Evolutionary conservation across 164 flowering plant species (phyloP).

Genomic region (Chimonanthus praecox): DNA sequence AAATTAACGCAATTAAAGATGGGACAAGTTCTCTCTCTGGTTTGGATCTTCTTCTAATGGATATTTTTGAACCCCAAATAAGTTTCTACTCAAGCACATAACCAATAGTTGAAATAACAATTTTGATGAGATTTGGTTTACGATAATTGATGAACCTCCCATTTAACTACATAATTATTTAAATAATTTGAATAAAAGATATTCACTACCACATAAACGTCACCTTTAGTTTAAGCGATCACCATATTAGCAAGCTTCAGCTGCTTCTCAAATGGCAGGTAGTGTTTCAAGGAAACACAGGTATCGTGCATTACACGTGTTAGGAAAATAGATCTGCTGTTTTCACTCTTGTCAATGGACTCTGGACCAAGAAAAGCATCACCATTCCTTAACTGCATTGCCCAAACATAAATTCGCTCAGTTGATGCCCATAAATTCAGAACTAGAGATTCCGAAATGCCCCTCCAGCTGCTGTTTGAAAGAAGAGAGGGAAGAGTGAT

Average conservation of each 20-base stretch:
- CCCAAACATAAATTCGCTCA: slow-evolving; percentile 59
- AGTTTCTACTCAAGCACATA: too few species aligned
- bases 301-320: slow-evolving; percentile 40
- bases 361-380: slow-evolving; percentile 18
- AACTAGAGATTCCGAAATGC: slow-evolving; percentile 46
- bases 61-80: too few species aligned
- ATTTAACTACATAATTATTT: too few species aligned
- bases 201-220: background rate
- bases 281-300: slow-evolving; percentile 47
- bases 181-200: too few species aligned
- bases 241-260: slow-evolving; percentile 60
- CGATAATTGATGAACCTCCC: too few species aligned
- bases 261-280: slow-evolving; percentile 71
- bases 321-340: slow-evolving; percentile 30
- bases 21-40: too few species aligned
- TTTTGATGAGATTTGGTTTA: too few species aligned
- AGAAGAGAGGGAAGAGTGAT: slow-evolving; percentile 71
- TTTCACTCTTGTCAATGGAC: slow-evolving; percentile 47
- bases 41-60: too few species aligned
- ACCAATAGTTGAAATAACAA: too few species aligned
- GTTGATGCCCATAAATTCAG: slow-evolving; percentile 46
- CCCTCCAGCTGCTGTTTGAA: slow-evolving; percentile 46
- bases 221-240: slow-evolving; percentile 13
- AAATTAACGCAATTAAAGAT: too few species aligned
- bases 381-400: slow-evolving; percentile 11